phyloP scores from a whole-genome alignment of 2,329 filamentous ascomycete genomes.

The Herpotrichia juniperi region DNA sequence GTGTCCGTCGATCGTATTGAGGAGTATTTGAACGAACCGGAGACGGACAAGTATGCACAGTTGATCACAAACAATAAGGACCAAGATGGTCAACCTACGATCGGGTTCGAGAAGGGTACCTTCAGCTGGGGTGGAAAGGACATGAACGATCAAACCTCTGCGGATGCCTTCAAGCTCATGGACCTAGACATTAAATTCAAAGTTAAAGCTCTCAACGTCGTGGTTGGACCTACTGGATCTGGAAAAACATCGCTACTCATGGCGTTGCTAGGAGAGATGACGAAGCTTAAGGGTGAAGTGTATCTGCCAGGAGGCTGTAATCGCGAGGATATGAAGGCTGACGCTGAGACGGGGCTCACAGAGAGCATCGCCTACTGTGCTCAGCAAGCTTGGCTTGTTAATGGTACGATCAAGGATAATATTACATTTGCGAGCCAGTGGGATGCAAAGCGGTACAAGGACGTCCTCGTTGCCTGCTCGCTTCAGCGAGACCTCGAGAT shows the following conservation, averaged over 20 bases:
- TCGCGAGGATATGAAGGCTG: slow-evolving; percentile 80
- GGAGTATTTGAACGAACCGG: slow-evolving; percentile 88
- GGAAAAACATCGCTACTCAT: slow-evolving; percentile 96
- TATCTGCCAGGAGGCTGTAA: slow-evolving; percentile 85
- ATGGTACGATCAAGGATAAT: slow-evolving; percentile 93
- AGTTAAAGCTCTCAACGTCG: slow-evolving; percentile 86
- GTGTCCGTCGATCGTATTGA: slow-evolving; percentile 97
- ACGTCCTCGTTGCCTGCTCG: slow-evolving; percentile 89
- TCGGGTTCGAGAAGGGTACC: slow-evolving; percentile 84
- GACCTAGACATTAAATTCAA: slow-evolving; percentile 83
- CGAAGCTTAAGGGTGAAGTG: slow-evolving; percentile 77
- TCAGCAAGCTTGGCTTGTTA: slow-evolving; percentile 95
- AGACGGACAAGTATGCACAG: slow-evolving; percentile 94
- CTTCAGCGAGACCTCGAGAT: slow-evolving; percentile 91
- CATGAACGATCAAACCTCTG: slow-evolving; percentile 60
- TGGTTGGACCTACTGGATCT: slow-evolving; percentile 90
- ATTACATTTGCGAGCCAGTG: slow-evolving; percentile 86
- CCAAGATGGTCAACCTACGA: slow-evolving; percentile 71
- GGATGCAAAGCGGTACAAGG: slow-evolving; percentile 81
- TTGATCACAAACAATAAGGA: slow-evolving; percentile 73
- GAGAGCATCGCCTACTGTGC: slow-evolving; percentile 96
- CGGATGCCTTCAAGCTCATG: slow-evolving; percentile 76
- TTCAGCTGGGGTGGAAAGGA: slow-evolving; percentile 82
- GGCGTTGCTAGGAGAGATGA: slow-evolving; percentile 97
- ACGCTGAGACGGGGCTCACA: slow-evolving; percentile 83